phyloP scores from a whole-genome alignment of 2,329 filamentous ascomycete genomes.

The Cladosporium sp. region DNA sequence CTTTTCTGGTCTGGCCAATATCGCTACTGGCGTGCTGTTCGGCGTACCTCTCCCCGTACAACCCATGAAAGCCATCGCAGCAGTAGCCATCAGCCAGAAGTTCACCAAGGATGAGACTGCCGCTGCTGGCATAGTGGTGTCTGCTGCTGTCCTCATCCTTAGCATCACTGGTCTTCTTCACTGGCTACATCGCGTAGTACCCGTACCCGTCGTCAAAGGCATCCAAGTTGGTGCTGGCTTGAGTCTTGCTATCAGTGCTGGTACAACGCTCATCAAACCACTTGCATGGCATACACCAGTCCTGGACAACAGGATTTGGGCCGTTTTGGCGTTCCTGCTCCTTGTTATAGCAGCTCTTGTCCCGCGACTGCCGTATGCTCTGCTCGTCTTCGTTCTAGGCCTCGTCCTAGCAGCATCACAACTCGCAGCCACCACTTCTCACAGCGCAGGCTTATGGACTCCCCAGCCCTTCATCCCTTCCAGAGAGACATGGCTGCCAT shows the following conservation, averaged over 20 bases:
- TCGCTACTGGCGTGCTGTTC: slow-evolving; percentile 77
- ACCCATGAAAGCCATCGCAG: slow-evolving; percentile 87
- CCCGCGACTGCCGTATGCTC: slow-evolving; percentile 73
- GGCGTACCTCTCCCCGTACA: slow-evolving; percentile 90
- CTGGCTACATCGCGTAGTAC: slow-evolving; percentile 72
- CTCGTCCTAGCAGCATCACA: slow-evolving; percentile 59
- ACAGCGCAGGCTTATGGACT: slow-evolving; percentile 53
- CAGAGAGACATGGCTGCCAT: slow-evolving; percentile 50
- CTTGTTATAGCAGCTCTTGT: slow-evolving; percentile 68
- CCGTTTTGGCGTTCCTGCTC: slow-evolving; percentile 68
- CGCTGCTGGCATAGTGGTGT: slow-evolving; percentile 81
- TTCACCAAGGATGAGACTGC: slow-evolving; percentile 70
- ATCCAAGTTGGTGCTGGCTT: slow-evolving; percentile 93
- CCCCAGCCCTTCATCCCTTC: slow-evolving; percentile 54
- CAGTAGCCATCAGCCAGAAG: slow-evolving; percentile 74
- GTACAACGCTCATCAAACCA: slow-evolving; percentile 64
- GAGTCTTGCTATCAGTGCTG: slow-evolving; percentile 76
- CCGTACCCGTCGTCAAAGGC: slow-evolving; percentile 85
- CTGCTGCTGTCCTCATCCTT: slow-evolving; percentile 70
- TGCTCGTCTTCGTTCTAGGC: slow-evolving; percentile 69
- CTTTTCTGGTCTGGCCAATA: slow-evolving; percentile 84
- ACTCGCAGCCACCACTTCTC: background rate
- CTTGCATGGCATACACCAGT: slow-evolving; percentile 67
- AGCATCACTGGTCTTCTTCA: slow-evolving; percentile 76
- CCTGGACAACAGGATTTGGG: slow-evolving; percentile 78